Conservation (phyloP, 2,329 filamentous ascomycete genomes). For the Ambrosiella xylebori region DNA sequence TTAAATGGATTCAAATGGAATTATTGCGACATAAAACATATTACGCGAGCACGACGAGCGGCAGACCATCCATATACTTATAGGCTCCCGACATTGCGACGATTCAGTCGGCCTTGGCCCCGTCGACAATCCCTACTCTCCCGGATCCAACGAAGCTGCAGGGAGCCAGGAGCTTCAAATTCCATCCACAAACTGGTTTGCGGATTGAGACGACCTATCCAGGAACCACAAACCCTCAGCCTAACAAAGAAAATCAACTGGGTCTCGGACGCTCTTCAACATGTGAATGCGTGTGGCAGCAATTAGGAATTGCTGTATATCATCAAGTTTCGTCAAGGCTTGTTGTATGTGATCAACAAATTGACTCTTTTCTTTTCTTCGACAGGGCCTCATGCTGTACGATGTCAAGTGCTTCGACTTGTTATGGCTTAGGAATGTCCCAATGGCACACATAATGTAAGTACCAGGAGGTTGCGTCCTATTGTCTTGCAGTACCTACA, state of each 20-base stretch:
- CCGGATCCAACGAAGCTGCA: constrained; percentile 1
- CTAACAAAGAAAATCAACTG: not conserved
- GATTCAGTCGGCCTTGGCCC: not conserved
- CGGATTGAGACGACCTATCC: not conserved
- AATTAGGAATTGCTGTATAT: not conserved
- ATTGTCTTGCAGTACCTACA: not conserved
- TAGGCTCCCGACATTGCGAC: no score
- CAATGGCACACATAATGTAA: not conserved
- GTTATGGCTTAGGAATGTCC: no score
- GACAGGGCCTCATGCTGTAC: no score
- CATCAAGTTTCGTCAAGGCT: not conserved
- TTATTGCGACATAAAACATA: no score
- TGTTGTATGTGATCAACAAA: not conserved
- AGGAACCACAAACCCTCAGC: constrained; percentile 6
- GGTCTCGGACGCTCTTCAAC: not conserved
- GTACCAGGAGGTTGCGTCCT: not conserved
- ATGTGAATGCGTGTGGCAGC: not conserved
- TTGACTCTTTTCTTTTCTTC: not conserved
- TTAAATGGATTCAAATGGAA: no score
- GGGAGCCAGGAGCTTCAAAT: constrained; percentile 4
- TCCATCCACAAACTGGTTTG: not conserved
- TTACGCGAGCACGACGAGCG: no score
- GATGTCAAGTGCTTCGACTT: no score
- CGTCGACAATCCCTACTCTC: not conserved
- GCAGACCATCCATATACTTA: no score